Conservation (phyloP, 257 asterid genomes). For the Lycium ferocissimum region DNA sequence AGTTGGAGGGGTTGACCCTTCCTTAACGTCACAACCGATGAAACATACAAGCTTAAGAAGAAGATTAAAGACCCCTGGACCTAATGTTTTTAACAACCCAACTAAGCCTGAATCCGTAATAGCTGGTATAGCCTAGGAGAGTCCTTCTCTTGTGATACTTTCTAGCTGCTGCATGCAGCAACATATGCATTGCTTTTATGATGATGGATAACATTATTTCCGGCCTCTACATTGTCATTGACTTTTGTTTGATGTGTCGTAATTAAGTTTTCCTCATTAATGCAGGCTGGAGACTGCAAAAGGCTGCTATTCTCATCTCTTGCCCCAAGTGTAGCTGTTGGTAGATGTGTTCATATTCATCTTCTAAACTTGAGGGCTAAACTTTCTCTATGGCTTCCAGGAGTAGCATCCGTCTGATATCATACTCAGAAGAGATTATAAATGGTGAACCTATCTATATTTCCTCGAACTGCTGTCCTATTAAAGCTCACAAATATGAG, state of each 20-base stretch:
- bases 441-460: constrained; percentile 70
- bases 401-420: constrained; percentile 56
- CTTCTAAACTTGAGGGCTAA: constrained; percentile 32
- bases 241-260: background rate
- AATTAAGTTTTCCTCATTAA: background rate
- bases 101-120: constrained; percentile 3
- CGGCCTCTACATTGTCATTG: background rate
- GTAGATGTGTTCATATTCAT: constrained; percentile 14
- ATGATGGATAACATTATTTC: background rate
- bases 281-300: constrained; percentile 20
- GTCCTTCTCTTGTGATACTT: background rate
- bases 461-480: constrained; percentile 72
- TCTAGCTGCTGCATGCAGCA: background rate
- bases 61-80: background rate
- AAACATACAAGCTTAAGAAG: background rate
- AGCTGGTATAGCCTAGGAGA: constrained; percentile 8
- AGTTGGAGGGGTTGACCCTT: constrained; percentile 1
- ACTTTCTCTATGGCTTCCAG: constrained; percentile 44
- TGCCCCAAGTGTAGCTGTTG: constrained; percentile 17
- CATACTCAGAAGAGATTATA: constrained; percentile 69
- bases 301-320: constrained; percentile 29
- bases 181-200: background rate
- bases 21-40: background rate
- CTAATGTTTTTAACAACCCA: background rate
- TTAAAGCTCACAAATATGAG: constrained; percentile 63